Base-by-base conservation (phyloP, 345 rosid genomes). In the Heritiera littoralis region DNA sequence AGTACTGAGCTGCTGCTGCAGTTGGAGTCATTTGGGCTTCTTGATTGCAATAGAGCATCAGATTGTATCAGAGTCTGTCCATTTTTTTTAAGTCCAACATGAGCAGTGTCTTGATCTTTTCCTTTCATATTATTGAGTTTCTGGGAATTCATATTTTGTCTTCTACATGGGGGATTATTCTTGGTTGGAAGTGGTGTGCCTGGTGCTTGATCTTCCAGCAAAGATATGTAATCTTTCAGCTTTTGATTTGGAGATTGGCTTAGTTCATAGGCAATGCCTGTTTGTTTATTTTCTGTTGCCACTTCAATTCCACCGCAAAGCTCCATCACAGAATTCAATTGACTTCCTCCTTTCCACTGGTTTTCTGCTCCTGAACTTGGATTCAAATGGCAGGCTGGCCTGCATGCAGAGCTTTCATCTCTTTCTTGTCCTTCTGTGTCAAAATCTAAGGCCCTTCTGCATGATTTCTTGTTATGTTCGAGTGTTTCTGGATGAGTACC, bases 381-480 rank as follows among this genome's bases (percentile, higher is more conserved):
- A 80, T 63, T 68, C 43, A 66, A 67, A 46, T 74, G 58, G 43
- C 66, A 76, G 7, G 77, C 28, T 18, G 85, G 75, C 63, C 32
- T 17, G n/a, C 65, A 66, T 7, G 76, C 49, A 75, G 81, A 76
- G 15, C 74, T 75, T 71, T 80, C 79, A 20, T 78, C 67, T 46
- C 6, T 58, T 18, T 72, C 69, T 64, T 81, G 81, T 73, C 52
- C 80, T 81, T 81, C 83, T n/a, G 28, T 64, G 41, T 83, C 87
- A 66, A 93, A 93, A 56, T 85, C 85, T 77, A 93, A 86, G 61
- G 87, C 83, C 79, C 89, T 85, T 82, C 88, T 89, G 77, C 97
- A 90, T 48, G 88, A 71, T 74, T 80, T 89, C 83, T 83, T 89
- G 43, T 80, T 71, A 20, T 46, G 83, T 61, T 72, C 67, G 23